Percentiles rank a stretch among this genome's conserved stretches.
These are phyloP conservation scores for Esteya vermicola DNA, from an alignment of 2,329 filamentous ascomycete species.

Conservation along the genomic window DNA sequence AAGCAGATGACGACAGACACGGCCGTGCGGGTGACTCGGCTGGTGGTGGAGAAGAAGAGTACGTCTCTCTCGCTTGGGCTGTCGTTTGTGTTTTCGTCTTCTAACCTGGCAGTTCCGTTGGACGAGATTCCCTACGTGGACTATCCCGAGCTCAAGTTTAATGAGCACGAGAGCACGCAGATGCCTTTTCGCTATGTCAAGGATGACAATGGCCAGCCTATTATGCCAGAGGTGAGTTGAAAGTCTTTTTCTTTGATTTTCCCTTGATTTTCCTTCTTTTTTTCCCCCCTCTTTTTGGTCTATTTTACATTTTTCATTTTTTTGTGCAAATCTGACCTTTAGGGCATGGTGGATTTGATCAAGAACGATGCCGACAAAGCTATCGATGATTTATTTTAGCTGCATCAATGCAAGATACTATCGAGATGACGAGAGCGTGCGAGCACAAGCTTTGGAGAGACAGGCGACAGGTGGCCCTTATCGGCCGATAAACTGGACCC, in stretches of 20 bases:
- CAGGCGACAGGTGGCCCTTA: too few species aligned
- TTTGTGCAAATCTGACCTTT: conserved; percentile 11
- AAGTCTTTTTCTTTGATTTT: not conserved
- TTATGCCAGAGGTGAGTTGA: conserved; percentile 72
- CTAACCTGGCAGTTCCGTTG: conserved; percentile 45
- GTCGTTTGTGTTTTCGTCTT: not conserved
- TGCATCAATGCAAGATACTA: too few species aligned
- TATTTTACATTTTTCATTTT: not conserved
- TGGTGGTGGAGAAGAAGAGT: conserved; percentile 78
- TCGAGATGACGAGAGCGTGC: conserved; percentile 10
- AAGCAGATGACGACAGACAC: conserved; percentile 99
- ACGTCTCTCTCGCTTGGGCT: conserved; percentile 14
- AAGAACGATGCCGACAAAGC: conserved; percentile 87
- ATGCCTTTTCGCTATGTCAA: conserved; percentile 98
- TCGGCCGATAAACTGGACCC: too few species aligned
- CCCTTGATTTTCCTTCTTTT: not conserved
- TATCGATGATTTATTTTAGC: conserved; percentile 76
- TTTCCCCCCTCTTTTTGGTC: too few species aligned
- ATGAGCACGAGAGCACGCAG: conserved; percentile 82
- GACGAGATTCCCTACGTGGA: conserved; percentile 72
- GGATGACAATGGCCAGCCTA: conserved; percentile 56
- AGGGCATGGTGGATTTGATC: conserved; percentile 94
- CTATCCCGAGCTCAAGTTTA: conserved; percentile 78
- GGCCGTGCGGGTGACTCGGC: conserved; percentile 81
- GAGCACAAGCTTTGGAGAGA: too few species aligned